Percentiles rank a stretch among this genome's conserved stretches.
These are phyloP conservation scores for Lactarius vividus DNA, from an alignment of 768 basidiomycete species.

Conservation along the genomic window DNA sequence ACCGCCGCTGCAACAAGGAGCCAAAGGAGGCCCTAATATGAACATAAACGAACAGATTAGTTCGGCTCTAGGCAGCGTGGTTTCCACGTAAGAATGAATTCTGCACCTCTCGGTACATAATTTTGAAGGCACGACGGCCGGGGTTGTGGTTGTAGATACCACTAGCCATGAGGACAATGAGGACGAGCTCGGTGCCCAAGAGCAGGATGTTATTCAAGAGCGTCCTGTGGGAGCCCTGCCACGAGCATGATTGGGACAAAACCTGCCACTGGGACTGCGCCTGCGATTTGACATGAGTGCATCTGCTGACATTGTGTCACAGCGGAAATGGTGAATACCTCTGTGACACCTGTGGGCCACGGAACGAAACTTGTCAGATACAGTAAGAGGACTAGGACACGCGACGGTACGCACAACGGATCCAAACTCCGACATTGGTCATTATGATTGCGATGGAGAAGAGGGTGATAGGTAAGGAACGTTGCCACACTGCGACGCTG, in stretches of 20 bases:
- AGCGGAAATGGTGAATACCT: constrained; percentile 5
- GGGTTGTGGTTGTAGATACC: constrained; percentile 18
- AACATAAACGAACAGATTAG: background rate
- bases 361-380: background rate
- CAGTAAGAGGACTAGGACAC: background rate
- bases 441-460: background rate
- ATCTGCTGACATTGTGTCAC: background rate
- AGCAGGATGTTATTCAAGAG: constrained; percentile 7
- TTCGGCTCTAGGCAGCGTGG: background rate
- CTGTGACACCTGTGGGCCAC: background rate
- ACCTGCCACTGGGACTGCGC: background rate
- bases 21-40: constrained; percentile 22
- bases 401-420: constrained; percentile 11
- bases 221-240: background rate
- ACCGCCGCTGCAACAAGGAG: constrained; percentile 9
- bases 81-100: background rate
- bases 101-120: constrained; percentile 24
- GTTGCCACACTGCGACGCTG: constrained; percentile 25
- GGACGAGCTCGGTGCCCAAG: constrained; percentile 3
- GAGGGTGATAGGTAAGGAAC: background rate
- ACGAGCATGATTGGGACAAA: background rate
- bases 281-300: constrained; percentile 4
- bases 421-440: constrained; percentile 17
- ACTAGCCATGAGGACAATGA: constrained; percentile 11
- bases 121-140: constrained; percentile 10